Conservation (phyloP, 139 green algal genomes). For the Raphidocelis subcapitata region DNA sequence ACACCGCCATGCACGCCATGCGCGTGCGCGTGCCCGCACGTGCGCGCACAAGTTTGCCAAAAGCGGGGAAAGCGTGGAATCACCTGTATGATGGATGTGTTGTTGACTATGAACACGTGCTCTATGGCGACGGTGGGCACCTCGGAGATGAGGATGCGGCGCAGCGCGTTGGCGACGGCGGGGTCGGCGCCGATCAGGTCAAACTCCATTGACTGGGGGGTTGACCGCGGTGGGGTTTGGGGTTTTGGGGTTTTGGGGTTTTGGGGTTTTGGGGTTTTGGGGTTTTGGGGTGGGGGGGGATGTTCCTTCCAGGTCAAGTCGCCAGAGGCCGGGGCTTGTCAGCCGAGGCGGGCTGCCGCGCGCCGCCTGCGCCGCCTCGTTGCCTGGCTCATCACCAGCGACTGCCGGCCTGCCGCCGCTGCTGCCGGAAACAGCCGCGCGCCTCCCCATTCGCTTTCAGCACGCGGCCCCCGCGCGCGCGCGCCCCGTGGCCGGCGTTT, state of each 20-base stretch:
- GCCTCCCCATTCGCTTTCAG: background rate
- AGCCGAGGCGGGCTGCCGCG: too few relatives aligned
- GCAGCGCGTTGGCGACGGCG: conserved; percentile 91
- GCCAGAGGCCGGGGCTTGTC: too few relatives aligned
- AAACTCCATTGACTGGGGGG: conserved; percentile 70
- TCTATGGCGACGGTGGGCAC: conserved; percentile 97
- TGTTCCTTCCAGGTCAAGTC: too few relatives aligned
- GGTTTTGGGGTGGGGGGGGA: too few relatives aligned
- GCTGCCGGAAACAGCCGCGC: background rate
- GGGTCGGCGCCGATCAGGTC: conserved; percentile 89
- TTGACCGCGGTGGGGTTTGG: too few relatives aligned
- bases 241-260: too few relatives aligned
- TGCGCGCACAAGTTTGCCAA: too few relatives aligned
- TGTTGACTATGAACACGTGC: conserved; percentile 97
- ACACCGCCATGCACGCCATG: background rate
- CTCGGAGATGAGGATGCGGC: conserved; percentile 94
- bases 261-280: too few relatives aligned
- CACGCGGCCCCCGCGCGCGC: too few relatives aligned
- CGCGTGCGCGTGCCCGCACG: background rate
- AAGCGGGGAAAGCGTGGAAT: too few relatives aligned
- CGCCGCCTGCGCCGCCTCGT: too few relatives aligned
- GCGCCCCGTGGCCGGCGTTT: too few relatives aligned
- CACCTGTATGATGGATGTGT: conserved; percentile 94
- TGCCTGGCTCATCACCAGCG: background rate
- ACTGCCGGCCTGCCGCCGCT: background rate